Conservation (phyloP, 495 filamentous ascomycete species). For the Neurospora sublineolata region DNA sequence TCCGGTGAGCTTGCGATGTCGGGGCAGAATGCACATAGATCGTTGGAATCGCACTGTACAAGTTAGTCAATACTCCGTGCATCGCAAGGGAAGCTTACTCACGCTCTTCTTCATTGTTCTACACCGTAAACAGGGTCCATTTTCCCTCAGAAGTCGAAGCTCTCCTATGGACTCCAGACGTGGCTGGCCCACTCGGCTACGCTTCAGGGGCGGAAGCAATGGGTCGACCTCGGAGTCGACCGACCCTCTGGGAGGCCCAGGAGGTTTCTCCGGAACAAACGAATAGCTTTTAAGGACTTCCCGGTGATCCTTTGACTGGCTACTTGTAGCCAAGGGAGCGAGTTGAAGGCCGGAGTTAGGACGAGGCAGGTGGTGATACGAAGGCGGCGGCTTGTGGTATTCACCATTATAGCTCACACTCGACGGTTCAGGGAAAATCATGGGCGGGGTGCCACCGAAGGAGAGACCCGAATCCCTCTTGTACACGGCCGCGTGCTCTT, state of each 20-base stretch:
- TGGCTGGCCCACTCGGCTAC: slow-evolving; percentile 35
- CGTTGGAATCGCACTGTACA: slow-evolving; percentile 34
- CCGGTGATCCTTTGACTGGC: slow-evolving; percentile 30
- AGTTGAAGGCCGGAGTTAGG: slow-evolving; percentile 27
- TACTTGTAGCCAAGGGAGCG: slow-evolving; percentile 25
- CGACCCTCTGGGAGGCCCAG: slow-evolving; percentile 25
- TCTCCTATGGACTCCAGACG: slow-evolving; percentile 40
- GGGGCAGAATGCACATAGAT: slow-evolving; percentile 32
- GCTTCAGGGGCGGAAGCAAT: slow-evolving; percentile 37
- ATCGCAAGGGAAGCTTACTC: slow-evolving; percentile 11
- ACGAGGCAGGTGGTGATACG: slow-evolving; percentile 26
- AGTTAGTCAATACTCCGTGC: slow-evolving; percentile 1
- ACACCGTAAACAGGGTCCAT: slow-evolving; percentile 36
- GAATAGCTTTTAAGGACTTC: slow-evolving; percentile 34
- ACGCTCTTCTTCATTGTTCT: slow-evolving; percentile 30
- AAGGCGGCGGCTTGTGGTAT: slow-evolving; percentile 23
- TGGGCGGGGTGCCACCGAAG: slow-evolving; percentile 25
- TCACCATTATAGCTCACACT: slow-evolving; percentile 21
- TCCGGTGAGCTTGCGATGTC: slow-evolving; percentile 22
- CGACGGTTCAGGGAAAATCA: slow-evolving; percentile 26
- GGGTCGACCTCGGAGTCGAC: slow-evolving; percentile 39
- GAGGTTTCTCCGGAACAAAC: slow-evolving; percentile 28
- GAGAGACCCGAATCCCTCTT: slow-evolving; percentile 37
- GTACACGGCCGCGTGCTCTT: slow-evolving; percentile 27
- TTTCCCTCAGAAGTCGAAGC: slow-evolving; percentile 32